Evolutionary conservation across 2,329 filamentous ascomycete genomes (phyloP).

Genomic region (Paracoccidioides lutzii): DNA sequence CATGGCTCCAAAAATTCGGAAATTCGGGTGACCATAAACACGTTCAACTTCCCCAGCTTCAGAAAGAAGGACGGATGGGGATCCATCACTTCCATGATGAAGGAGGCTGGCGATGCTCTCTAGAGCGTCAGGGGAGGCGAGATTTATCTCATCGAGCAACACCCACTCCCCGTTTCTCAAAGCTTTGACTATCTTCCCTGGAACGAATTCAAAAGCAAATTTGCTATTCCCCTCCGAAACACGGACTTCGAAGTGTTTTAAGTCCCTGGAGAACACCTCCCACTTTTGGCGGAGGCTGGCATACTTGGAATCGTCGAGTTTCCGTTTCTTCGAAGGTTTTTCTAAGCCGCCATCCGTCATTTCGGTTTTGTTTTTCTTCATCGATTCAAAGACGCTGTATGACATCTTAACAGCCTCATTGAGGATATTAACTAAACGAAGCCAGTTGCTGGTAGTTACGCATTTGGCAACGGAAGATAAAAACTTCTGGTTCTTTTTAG

Average conservation of each 20-base stretch:
- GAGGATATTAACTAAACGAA: slow-evolving; percentile 74
- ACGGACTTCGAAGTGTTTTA: slow-evolving; percentile 70
- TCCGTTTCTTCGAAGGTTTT: slow-evolving; percentile 61
- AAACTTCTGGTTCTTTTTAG: slow-evolving; percentile 77
- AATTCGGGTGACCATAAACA: slow-evolving; percentile 78
- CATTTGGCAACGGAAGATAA: slow-evolving; percentile 67
- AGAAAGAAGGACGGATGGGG: slow-evolving; percentile 74
- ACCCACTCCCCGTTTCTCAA: slow-evolving; percentile 94
- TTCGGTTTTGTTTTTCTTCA: slow-evolving; percentile 37
- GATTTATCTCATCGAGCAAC: slow-evolving; percentile 89
- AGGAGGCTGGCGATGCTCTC: slow-evolving; percentile 88
- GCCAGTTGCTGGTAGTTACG: slow-evolving; percentile 74
- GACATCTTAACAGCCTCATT: slow-evolving; percentile 82
- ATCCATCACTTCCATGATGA: slow-evolving; percentile 54
- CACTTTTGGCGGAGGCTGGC: slow-evolving; percentile 55
- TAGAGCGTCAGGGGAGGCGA: slow-evolving; percentile 86
- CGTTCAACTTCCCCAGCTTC: slow-evolving; percentile 90
- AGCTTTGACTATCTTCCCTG: slow-evolving; percentile 94
- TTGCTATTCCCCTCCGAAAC: slow-evolving; percentile 55
- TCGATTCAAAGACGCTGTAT: slow-evolving; percentile 49
- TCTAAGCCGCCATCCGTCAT: slow-evolving; percentile 32
- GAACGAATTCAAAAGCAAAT: slow-evolving; percentile 92
- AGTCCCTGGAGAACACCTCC: slow-evolving; percentile 61
- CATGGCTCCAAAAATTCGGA: slow-evolving; percentile 96
- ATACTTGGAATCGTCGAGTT: slow-evolving; percentile 42